Conservation (phyloP, 1,139 yeast species). For the Saccharomycopsis hybrid region DNA sequence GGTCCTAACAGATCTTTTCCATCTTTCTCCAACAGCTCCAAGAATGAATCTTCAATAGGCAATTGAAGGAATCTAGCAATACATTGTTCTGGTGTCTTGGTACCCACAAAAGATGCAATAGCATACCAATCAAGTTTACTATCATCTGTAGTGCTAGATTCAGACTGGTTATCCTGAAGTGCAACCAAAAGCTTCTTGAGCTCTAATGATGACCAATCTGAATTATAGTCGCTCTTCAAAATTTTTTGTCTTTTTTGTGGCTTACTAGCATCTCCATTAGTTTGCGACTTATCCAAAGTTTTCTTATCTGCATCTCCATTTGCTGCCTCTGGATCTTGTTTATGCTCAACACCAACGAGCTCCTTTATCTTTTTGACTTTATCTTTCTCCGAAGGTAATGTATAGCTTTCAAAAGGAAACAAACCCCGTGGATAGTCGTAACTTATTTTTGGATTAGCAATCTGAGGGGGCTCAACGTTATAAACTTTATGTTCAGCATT, state of each 20-base stretch:
- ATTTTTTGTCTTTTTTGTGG: slow-evolving; percentile 39
- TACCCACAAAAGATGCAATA: slow-evolving; percentile 57
- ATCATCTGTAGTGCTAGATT: background rate
- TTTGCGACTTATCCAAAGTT: background rate
- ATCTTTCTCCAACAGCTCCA: slow-evolving; percentile 40
- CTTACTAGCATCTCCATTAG: slow-evolving; percentile 3
- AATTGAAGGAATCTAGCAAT: slow-evolving; percentile 70
- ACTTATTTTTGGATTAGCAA: slow-evolving; percentile 61
- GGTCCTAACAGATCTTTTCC: slow-evolving; percentile 53
- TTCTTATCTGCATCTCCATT: background rate
- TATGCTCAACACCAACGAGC: slow-evolving; percentile 21
- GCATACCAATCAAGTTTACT: slow-evolving; percentile 48
- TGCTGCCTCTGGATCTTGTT: background rate
- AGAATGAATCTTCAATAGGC: slow-evolving; percentile 73
- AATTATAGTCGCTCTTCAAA: slow-evolving; percentile 30
- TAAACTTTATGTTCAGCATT: slow-evolving; percentile 63
- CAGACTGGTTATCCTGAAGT: slow-evolving; percentile 36
- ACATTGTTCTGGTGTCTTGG: slow-evolving; percentile 75
- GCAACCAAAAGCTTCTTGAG: slow-evolving; percentile 54
- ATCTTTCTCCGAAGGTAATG: slow-evolving; percentile 49
- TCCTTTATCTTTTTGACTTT: slow-evolving; percentile 51
- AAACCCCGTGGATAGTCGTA: slow-evolving; percentile 93
- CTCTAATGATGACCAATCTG: slow-evolving; percentile 64
- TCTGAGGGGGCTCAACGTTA: slow-evolving; percentile 63
- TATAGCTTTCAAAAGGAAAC: slow-evolving; percentile 84